phyloP scores from a whole-genome alignment of 148 eudicot species.

The Nyssa sinensis region DNA sequence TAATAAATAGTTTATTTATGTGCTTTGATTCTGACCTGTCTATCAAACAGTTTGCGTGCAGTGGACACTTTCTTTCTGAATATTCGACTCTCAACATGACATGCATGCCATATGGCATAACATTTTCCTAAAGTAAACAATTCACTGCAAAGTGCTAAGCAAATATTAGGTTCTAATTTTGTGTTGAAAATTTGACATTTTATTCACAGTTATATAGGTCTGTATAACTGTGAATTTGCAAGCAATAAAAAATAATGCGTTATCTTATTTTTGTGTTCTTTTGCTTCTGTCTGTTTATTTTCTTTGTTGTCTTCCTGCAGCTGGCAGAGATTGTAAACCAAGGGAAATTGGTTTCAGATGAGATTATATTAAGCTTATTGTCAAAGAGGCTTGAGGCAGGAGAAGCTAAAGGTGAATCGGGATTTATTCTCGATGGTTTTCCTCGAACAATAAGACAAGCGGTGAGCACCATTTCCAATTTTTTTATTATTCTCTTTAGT shows the following conservation, averaged over 20 bases:
- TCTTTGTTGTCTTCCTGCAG: conserved; percentile 38
- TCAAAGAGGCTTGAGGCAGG: conserved; percentile 95
- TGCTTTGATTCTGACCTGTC: not conserved
- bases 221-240: not conserved
- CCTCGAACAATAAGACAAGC: conserved; percentile 99
- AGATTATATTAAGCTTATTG: conserved; percentile 71
- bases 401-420: conserved; percentile 85
- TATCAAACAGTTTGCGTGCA: not conserved
- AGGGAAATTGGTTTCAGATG: conserved; percentile 95
- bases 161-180: too few relatives aligned
- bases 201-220: not conserved
- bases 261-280: not conserved
- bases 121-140: not conserved
- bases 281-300: not conserved
- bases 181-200: not conserved
- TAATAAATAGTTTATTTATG: too few relatives aligned
- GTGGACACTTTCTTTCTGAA: not conserved
- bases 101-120: too few relatives aligned
- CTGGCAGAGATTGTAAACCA: conserved; percentile 92
- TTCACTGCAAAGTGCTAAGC: not conserved
- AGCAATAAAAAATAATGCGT: not conserved
- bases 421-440: conserved; percentile 97
- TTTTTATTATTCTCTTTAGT: not conserved
- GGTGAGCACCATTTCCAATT: conserved; percentile 39
- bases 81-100: too few relatives aligned